Evolutionary conservation across 208 protist species (phyloP).

Genomic region (Trypanosoma conorhini): DNA sequence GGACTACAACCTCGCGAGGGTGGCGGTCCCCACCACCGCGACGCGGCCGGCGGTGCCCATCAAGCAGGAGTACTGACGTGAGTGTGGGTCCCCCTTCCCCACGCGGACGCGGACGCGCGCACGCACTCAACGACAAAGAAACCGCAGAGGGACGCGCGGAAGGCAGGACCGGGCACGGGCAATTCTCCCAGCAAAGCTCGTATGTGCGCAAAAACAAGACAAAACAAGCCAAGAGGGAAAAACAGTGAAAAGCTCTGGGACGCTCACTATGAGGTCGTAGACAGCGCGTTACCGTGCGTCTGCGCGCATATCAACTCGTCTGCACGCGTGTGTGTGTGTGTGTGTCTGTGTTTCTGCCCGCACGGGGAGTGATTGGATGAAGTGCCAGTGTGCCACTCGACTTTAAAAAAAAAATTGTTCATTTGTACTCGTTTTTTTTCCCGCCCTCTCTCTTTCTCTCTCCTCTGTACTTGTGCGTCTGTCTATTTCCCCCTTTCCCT

Average conservation of each 20-base stretch:
- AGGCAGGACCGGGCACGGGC: no score
- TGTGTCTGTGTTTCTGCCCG: no score
- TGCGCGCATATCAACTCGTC: slow-evolving; percentile 7
- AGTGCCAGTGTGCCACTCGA: background rate
- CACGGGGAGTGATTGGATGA: no score
- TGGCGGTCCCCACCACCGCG: background rate
- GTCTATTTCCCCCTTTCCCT: background rate
- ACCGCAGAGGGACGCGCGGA: no score
- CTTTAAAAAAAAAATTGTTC: background rate
- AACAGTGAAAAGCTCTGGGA: no score
- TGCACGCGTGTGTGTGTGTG: background rate
- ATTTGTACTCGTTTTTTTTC: background rate
- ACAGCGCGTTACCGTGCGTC: background rate
- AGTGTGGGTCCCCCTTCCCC: no score
- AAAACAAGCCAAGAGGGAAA: no score
- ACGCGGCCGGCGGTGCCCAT: background rate
- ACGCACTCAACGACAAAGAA: no score
- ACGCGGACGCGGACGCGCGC: no score
- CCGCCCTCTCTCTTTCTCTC: background rate
- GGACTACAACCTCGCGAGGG: background rate
- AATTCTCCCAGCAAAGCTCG: no score
- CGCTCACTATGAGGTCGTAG: no score
- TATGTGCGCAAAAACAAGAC: no score
- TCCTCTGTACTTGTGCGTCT: background rate
- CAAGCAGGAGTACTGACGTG: background rate